Percentiles rank a stretch among this genome's conserved stretches.
Evolutionary conservation across 306 rosid species (phyloP).

Genomic region (Alnus rubra): DNA sequence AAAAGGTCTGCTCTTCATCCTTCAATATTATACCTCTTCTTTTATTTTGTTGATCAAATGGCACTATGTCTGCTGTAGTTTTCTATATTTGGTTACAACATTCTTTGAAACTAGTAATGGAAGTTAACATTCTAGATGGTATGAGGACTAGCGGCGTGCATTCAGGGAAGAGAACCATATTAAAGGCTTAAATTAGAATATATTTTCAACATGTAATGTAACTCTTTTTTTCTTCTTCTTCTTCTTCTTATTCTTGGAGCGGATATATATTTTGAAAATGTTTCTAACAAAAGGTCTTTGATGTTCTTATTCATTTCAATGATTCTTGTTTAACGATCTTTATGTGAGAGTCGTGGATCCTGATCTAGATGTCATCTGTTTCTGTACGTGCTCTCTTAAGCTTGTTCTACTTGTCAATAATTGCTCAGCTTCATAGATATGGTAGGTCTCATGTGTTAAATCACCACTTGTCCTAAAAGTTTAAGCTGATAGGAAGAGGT

Average conservation of each 20-base stretch:
- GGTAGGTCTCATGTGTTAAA: neutral
- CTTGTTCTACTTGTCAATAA: neutral
- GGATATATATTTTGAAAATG: neutral
- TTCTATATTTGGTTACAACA: neutral
- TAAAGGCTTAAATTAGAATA: neutral
- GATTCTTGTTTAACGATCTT: neutral
- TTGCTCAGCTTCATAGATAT: neutral
- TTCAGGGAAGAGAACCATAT: neutral
- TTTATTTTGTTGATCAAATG: slow-evolving; percentile 1
- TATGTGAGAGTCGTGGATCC: slow-evolving; percentile 1
- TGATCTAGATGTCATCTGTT: neutral
- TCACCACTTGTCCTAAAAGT: too few species aligned
- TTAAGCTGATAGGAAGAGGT: too few species aligned
- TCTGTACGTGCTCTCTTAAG: neutral
- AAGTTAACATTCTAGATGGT: neutral
- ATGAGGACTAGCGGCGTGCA: neutral
- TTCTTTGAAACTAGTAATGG: neutral
- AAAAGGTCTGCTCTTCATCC: slow-evolving; percentile 50
- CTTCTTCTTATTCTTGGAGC: neutral
- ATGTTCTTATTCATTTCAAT: neutral
- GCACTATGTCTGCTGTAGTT: neutral
- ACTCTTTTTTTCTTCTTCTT: neutral
- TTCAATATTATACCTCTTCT: slow-evolving; percentile 12
- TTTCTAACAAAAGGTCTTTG: neutral
- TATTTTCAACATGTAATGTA: neutral